These are phyloP conservation scores for Candida maesae DNA, from an alignment of 805 yeast species.

Conservation along the genomic window DNA sequence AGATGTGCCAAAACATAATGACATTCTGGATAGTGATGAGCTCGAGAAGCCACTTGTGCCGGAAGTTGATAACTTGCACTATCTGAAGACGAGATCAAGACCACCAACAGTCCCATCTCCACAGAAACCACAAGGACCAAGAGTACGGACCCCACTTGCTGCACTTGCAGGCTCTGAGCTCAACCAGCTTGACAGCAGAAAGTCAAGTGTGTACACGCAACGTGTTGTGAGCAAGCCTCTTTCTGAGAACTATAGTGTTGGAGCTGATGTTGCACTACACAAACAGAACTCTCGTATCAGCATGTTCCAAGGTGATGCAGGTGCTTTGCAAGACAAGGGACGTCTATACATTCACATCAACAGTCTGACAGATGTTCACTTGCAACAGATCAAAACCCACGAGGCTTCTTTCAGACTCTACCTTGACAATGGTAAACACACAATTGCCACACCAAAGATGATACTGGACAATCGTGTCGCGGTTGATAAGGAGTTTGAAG, in stretches of 20 bases:
- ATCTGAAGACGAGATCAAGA: constrained; percentile 14
- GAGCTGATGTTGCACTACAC: constrained; percentile 2
- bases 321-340: constrained; percentile 34
- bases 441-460: constrained; percentile 59
- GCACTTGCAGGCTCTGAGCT: constrained; percentile 12
- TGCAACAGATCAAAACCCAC: constrained; percentile 43
- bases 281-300: constrained; percentile 15
- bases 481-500: constrained; percentile 75
- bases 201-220: constrained; percentile 3
- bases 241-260: constrained; percentile 10
- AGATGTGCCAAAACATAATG: too few species aligned
- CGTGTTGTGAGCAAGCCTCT: constrained; percentile 16
- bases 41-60: constrained; percentile 15
- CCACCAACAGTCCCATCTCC: not conserved
- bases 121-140: constrained; percentile 8
- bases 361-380: constrained; percentile 40
- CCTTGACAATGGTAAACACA: constrained; percentile 76
- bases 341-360: constrained; percentile 43
- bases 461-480: constrained; percentile 29
- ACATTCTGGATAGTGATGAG: constrained; percentile 9
- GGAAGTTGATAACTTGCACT: constrained; percentile 9
- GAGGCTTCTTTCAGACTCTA: constrained; percentile 43
- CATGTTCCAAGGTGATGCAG: constrained; percentile 1
- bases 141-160: constrained; percentile 21
- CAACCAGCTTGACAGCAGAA: constrained; percentile 10